phyloP scores from a whole-genome alignment of 768 basidiomycete genomes.

The Pleurotus ostreatus region DNA sequence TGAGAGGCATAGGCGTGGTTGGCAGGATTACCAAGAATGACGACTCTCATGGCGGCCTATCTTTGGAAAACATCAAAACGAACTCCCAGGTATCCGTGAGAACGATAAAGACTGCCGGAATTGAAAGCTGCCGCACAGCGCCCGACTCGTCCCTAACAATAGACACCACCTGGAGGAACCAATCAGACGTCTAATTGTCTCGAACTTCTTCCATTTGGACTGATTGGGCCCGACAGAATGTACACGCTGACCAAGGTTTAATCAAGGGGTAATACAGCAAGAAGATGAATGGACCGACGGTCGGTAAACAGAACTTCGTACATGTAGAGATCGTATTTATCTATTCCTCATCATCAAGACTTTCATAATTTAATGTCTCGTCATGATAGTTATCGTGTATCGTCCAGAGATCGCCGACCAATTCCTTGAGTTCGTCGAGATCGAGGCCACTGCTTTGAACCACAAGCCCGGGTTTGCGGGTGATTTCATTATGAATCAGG shows the following conservation, averaged over 20 bases:
- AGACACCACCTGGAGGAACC: constrained; percentile 1
- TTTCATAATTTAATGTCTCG: constrained; percentile 11
- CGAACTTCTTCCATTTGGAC: background rate
- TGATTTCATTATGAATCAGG: constrained; percentile 41
- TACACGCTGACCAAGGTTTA: background rate
- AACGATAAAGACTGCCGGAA: constrained; percentile 5
- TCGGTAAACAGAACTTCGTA: background rate
- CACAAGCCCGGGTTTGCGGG: constrained; percentile 29
- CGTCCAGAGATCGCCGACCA: constrained; percentile 57
- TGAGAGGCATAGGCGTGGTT: constrained; percentile 17
- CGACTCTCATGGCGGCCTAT: background rate
- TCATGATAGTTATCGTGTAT: constrained; percentile 41
- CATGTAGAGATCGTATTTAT: background rate
- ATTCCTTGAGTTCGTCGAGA: constrained; percentile 52
- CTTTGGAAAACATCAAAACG: constrained; percentile 6
- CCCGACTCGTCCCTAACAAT: constrained; percentile 6
- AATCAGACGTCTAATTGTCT: background rate
- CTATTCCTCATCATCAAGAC: background rate
- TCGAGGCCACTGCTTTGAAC: constrained; percentile 37
- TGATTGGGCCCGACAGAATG: too few species aligned
- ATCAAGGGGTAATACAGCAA: background rate
- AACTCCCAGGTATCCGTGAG: constrained; percentile 3
- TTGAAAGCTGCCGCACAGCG: constrained; percentile 8
- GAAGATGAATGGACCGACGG: background rate
- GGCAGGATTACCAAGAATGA: constrained; percentile 14